A percentile compares a stretch with the other conserved stretches of the same genome.
These are phyloP conservation scores for Populus hybrid DNA, from an alignment of 441 rosid species.

Conservation along the genomic window DNA sequence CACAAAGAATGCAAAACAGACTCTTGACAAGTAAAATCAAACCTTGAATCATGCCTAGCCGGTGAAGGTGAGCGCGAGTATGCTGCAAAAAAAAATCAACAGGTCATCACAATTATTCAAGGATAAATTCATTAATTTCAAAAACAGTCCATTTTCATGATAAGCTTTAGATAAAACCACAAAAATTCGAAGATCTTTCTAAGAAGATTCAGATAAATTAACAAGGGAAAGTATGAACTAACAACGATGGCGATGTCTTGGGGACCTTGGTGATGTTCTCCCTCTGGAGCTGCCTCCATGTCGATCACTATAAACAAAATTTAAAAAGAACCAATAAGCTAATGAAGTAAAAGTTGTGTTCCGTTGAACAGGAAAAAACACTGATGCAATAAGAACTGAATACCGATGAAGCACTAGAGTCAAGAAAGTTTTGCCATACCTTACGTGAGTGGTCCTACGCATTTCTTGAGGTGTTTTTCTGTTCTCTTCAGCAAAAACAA, in stretches of 20 bases:
- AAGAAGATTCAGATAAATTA: constrained; percentile 10
- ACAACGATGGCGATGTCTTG: constrained; percentile 62
- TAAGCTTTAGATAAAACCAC: not conserved
- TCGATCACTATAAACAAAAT: constrained; percentile 49
- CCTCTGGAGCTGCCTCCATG: constrained; percentile 55
- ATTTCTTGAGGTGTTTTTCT: constrained; percentile 88
- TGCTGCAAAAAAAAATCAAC: constrained; percentile 44
- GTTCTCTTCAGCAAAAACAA: constrained; percentile 93
- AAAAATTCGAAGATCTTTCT: not conserved
- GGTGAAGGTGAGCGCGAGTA: constrained; percentile 65
- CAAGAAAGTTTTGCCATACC: constrained; percentile 29
- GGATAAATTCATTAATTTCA: not conserved
- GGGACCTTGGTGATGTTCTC: constrained; percentile 64
- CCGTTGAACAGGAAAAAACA: not conserved
- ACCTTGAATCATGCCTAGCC: constrained; percentile 57
- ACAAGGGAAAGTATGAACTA: constrained; percentile 29
- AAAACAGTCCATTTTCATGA: not conserved
- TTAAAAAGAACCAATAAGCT: not conserved
- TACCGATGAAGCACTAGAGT: not conserved
- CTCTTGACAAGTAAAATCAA: constrained; percentile 24
- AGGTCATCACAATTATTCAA: constrained; percentile 9
- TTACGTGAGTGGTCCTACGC: constrained; percentile 44
- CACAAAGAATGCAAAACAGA: not conserved
- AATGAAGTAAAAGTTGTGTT: not conserved
- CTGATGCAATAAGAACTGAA: not conserved